phyloP scores from a whole-genome alignment of 352 stramenopile genomes.

The Phytophthora sp. region DNA sequence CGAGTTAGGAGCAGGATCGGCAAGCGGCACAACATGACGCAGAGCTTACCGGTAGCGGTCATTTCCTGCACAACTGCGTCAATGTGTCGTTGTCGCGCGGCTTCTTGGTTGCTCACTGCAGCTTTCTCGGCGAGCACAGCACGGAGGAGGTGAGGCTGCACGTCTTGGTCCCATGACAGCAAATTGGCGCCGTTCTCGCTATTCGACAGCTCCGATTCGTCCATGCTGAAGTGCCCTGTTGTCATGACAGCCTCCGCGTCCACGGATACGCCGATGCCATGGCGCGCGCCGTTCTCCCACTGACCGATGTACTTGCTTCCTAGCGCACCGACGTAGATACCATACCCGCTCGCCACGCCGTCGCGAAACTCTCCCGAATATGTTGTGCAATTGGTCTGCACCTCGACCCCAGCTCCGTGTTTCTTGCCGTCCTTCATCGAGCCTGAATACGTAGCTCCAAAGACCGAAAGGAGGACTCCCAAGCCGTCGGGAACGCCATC shows the following conservation, averaged over 20 bases:
- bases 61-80: slow-evolving; percentile 37
- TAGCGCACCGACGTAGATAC: slow-evolving; percentile 49
- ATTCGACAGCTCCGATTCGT: slow-evolving; percentile 14
- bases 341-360: slow-evolving; percentile 39
- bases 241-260: slow-evolving; percentile 35
- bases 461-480: slow-evolving; percentile 41
- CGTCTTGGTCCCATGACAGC: slow-evolving; percentile 16
- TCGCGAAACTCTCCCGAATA: slow-evolving; percentile 48
- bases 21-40: slow-evolving; percentile 4
- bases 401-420: slow-evolving; percentile 47
- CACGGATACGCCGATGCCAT: slow-evolving; percentile 48
- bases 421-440: slow-evolving; percentile 40
- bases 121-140: slow-evolving; percentile 47
- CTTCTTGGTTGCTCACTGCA: slow-evolving; percentile 44
- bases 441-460: slow-evolving; percentile 46
- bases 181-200: slow-evolving; percentile 5
- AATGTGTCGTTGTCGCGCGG: slow-evolving; percentile 39
- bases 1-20: slow-evolving; percentile 12
- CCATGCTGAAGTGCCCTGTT: slow-evolving; percentile 32
- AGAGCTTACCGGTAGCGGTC: slow-evolving; percentile 32
- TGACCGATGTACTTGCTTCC: slow-evolving; percentile 51
- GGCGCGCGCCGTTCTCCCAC: slow-evolving; percentile 42
- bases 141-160: slow-evolving; percentile 32
- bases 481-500: slow-evolving; percentile 41
- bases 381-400: slow-evolving; percentile 40